These are phyloP conservation scores for Solanum appendiculatum DNA, from an alignment of 257 asterid species.

Conservation along the genomic window DNA sequence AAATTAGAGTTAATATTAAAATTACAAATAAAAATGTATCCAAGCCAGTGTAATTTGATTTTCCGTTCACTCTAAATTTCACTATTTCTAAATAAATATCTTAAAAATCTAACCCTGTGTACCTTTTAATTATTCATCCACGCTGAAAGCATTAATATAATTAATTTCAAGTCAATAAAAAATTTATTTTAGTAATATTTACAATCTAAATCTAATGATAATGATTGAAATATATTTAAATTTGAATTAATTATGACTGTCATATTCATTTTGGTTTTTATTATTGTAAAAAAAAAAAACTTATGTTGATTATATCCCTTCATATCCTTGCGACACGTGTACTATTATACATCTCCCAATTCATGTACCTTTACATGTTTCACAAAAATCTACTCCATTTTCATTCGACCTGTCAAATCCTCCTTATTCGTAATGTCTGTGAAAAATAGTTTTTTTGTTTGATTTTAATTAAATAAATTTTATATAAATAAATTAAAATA, in stretches of 20 bases:
- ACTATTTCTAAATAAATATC: neutral
- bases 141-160: too few relatives aligned
- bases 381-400: neutral
- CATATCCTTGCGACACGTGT: constrained; percentile 5
- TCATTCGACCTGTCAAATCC: neutral
- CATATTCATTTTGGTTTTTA: neutral
- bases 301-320: neutral
- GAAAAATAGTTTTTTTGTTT: too few relatives aligned
- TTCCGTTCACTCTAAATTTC: neutral
- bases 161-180: neutral
- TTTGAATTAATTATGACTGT: neutral
- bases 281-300: neutral
- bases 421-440: neutral
- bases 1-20: neutral
- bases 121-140: neutral
- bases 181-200: too few relatives aligned
- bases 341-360: neutral
- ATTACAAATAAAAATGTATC: neutral
- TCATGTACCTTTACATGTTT: constrained; percentile 1
- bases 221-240: neutral
- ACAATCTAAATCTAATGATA: neutral
- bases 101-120: neutral
- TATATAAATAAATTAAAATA: too few relatives aligned
- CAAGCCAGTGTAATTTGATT: neutral
- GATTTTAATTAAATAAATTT: too few relatives aligned